phyloP scores from a whole-genome alignment of 1,284 basidiomycete species.

The Mycosarcoma mackinlayi region DNA sequence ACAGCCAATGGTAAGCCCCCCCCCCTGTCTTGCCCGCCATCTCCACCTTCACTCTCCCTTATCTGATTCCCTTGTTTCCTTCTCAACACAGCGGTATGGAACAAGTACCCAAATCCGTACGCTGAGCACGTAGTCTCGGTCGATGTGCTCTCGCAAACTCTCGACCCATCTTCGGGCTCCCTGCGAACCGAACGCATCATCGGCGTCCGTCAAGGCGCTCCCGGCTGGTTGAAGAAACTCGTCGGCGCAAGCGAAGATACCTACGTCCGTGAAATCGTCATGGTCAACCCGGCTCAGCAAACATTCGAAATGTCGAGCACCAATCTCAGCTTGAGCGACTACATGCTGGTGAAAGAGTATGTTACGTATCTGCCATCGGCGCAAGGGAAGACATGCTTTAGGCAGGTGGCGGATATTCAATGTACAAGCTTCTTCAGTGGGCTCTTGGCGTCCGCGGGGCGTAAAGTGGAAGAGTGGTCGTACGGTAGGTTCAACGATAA shows the following conservation, averaged over 20 bases:
- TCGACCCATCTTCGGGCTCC: slow-evolving; percentile 84
- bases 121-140: slow-evolving; percentile 91
- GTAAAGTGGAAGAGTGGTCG: slow-evolving; percentile 59
- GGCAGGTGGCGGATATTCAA: slow-evolving; percentile 46
- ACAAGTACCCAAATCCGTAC: slow-evolving; percentile 94
- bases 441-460: slow-evolving; percentile 35
- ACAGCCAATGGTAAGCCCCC: slow-evolving; percentile 34
- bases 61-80: background rate
- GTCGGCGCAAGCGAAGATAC: slow-evolving; percentile 91
- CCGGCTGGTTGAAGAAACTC: slow-evolving; percentile 84
- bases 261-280: slow-evolving; percentile 89
- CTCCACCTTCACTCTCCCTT: background rate
- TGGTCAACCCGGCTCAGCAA: slow-evolving; percentile 70
- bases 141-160: slow-evolving; percentile 84
- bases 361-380: slow-evolving; percentile 80
- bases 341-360: slow-evolving; percentile 86
- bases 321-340: slow-evolving; percentile 83
- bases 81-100: slow-evolving; percentile 78
- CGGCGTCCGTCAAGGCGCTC: slow-evolving; percentile 86
- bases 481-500: slow-evolving; percentile 51
- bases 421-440: slow-evolving; percentile 44
- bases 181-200: slow-evolving; percentile 86
- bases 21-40: background rate
- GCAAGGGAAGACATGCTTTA: slow-evolving; percentile 71
- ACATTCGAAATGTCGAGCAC: slow-evolving; percentile 55